phyloP scores from a whole-genome alignment of 2,329 filamentous ascomycete species.

The Podosphaera aphanis region DNA sequence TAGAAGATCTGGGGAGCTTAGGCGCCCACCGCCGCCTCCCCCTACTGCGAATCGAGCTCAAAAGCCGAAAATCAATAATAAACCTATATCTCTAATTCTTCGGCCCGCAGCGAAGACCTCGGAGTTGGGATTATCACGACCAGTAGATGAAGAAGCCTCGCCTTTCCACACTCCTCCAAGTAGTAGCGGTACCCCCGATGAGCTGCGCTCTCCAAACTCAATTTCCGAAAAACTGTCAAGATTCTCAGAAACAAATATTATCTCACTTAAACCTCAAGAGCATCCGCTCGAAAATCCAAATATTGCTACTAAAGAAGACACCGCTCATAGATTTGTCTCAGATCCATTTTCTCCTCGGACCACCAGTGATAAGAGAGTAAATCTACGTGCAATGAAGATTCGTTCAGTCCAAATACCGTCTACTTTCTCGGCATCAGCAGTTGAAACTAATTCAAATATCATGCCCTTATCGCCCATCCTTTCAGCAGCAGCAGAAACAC shows the following conservation, averaged over 20 bases:
- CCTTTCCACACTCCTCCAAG: slow-evolving; percentile 74
- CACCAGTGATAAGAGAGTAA: slow-evolving; percentile 23
- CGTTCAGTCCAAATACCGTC: too few species aligned
- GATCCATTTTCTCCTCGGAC: slow-evolving; percentile 19
- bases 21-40: slow-evolving; percentile 26
- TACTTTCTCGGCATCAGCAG: too few species aligned
- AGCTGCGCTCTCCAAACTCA: slow-evolving; percentile 24
- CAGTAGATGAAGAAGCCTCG: slow-evolving; percentile 24
- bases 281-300: slow-evolving; percentile 21
- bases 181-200: slow-evolving; percentile 31
- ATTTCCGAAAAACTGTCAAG: slow-evolving; percentile 25
- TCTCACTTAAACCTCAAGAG: slow-evolving; percentile 16
- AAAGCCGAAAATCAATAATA: slow-evolving; percentile 39
- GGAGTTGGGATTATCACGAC: slow-evolving; percentile 5
- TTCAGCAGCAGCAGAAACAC: too few species aligned
- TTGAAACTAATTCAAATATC: too few species aligned
- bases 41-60: slow-evolving; percentile 62
- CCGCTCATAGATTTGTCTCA: too few species aligned
- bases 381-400: slow-evolving; percentile 20
- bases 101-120: slow-evolving; percentile 15
- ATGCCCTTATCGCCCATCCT: too few species aligned
- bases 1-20: slow-evolving; percentile 34
- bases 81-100: slow-evolving; percentile 11
- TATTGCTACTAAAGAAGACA: too few species aligned
- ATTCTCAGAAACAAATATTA: slow-evolving; percentile 12